Evolutionary conservation across 2,329 filamentous ascomycete species (phyloP).

Genomic region (Apiospora aurea): DNA sequence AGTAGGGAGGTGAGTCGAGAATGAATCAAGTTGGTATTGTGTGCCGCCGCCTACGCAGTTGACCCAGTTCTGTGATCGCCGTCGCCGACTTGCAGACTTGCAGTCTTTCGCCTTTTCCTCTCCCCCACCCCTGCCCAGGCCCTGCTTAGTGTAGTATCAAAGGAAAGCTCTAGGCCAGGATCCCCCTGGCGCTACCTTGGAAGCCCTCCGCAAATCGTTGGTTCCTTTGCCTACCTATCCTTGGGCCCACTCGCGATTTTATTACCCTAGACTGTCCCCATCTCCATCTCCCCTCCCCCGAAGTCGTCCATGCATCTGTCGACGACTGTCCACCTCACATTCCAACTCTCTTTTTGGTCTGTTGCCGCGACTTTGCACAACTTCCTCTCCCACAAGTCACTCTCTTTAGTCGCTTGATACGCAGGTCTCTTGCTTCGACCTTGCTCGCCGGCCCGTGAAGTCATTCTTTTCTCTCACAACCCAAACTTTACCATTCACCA

Average conservation of each 20-base stretch:
- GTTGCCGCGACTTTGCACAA: conserved; percentile 13
- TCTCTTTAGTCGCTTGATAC: conserved; percentile 34
- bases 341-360: conserved; percentile 23
- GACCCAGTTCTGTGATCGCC: not conserved
- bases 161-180: conserved; percentile 10
- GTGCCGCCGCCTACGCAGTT: not conserved
- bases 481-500: conserved; percentile 33
- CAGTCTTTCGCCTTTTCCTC: not conserved
- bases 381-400: conserved; percentile 25
- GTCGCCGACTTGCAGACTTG: not conserved
- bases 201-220: conserved; percentile 16
- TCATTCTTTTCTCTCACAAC: conserved; percentile 30
- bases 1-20: conserved; percentile 2
- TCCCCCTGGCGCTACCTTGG: conserved; percentile 5
- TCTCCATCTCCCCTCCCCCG: not conserved
- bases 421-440: conserved; percentile 37
- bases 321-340: conserved; percentile 16
- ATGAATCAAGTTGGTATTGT: not conserved
- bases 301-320: conserved; percentile 12
- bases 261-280: conserved; percentile 10
- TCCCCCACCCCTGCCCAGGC: not conserved
- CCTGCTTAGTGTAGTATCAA: conserved; percentile 21
- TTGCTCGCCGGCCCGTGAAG: conserved; percentile 27
- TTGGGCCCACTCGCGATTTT: conserved; percentile 12
- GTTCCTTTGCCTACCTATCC: not conserved